Evolutionary conservation across 805 yeast genomes (phyloP), one percentile per base, ranked within the genome.

Genomic region (Pichia membranifaciens): DNA sequence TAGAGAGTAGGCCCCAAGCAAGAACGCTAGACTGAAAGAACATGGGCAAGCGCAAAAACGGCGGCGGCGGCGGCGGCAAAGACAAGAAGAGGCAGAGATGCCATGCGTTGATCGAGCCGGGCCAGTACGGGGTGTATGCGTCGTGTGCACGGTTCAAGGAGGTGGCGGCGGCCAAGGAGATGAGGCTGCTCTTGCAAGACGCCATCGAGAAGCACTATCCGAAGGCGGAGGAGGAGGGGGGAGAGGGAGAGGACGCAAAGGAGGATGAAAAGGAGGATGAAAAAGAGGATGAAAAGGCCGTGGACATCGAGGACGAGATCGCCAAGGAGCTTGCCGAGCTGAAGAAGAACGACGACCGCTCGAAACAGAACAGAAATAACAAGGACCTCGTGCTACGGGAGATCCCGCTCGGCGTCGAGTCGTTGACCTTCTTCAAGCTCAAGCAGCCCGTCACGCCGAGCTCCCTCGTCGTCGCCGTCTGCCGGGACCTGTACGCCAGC

Each of bases 131-230:
- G 0, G 73, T 93, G 0, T 93, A 86, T 65, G 96, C 89, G 12
- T 86, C 98, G 0, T 91, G 97, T 64, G 78, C 80, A 43, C 74
- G 96, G 56, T 84, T 84, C 34, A 80, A 82, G 50, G 99, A 93
- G 62, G 74, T 74, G 45, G 80, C 76, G 45, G 87, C 95, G 51
- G 75, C 83, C n/a, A 79, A 79, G 52, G 97, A 89, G 61, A 67
- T 89, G 55, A 71, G 76, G 51, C 64, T 70, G 48, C 60, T 87
- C 9, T 73, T 89, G 37, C 66, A 69, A 43, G 87, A 82, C 17
- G 73, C 76, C 39, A 53, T 74, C 13, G 73, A 73, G 45, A 75
- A 73, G 50, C 64, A 67, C 29, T 76, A 74, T 49, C 70, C 70
- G 2, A 35, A 41, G 8, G 68, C 64, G n/a, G 66, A 67, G 44